These are phyloP conservation scores for Xylaria sp. DNA, from an alignment of 495 filamentous ascomycete genomes.

Conservation along the genomic window DNA sequence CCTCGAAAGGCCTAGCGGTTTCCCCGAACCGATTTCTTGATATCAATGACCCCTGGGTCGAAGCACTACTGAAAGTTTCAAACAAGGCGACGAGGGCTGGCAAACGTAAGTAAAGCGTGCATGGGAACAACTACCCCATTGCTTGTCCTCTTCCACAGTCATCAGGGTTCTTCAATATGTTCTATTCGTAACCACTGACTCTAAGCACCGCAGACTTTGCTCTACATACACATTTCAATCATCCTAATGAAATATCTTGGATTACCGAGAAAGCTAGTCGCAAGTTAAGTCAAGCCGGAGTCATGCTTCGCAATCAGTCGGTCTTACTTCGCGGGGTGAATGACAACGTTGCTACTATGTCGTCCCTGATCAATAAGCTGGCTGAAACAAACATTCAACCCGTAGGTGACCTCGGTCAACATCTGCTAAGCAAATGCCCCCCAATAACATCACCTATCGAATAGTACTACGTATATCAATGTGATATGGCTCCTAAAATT, in stretches of 20 bases:
- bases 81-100: conserved; percentile 54
- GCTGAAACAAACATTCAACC: conserved; percentile 63
- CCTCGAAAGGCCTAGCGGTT: conserved; percentile 63
- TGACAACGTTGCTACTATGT: conserved; percentile 60
- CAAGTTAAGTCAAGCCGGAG: conserved; percentile 55
- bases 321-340: conserved; percentile 65
- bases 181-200: neutral
- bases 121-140: neutral
- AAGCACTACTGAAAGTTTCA: conserved; percentile 55
- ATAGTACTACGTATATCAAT: conserved; percentile 66
- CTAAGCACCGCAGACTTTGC: conserved; percentile 43
- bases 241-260: conserved; percentile 66
- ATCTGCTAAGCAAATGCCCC: conserved; percentile 27
- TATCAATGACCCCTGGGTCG: conserved; percentile 57
- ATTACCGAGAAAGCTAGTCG: conserved; percentile 58
- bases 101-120: conserved; percentile 48
- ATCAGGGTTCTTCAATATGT: neutral
- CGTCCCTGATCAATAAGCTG: conserved; percentile 55
- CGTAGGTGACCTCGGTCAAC: conserved; percentile 28
- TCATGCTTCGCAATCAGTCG: conserved; percentile 59
- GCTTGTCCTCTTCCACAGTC: neutral
- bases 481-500: conserved; percentile 62
- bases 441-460: conserved; percentile 26
- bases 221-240: conserved; percentile 69
- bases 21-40: conserved; percentile 59